phyloP scores from a whole-genome alignment of 2,329 filamentous ascomycete species.

The Cephalotrichum gorgonifer region DNA sequence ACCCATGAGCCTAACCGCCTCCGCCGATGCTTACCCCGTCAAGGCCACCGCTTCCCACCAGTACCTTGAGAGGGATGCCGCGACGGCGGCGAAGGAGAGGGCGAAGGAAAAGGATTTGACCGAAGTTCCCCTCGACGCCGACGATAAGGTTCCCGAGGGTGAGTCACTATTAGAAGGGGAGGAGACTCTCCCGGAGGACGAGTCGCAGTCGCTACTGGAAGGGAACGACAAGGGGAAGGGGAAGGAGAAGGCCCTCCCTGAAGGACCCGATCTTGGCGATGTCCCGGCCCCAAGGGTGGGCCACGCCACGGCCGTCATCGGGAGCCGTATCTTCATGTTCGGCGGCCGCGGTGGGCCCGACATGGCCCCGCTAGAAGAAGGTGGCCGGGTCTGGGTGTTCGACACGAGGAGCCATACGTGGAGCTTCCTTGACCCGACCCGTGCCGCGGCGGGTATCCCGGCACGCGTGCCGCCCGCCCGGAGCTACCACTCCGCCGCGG shows the following conservation, averaged over 20 bases:
- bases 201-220: constrained; percentile 2
- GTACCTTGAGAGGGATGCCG: constrained; percentile 9
- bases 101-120: constrained; percentile 24
- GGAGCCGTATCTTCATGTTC: constrained; percentile 67
- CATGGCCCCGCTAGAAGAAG: constrained; percentile 63
- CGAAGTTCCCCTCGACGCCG: constrained; percentile 27
- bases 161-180: constrained; percentile 7
- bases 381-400: constrained; percentile 67
- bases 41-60: constrained; percentile 32
- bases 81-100: constrained; percentile 10
- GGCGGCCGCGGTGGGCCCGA: constrained; percentile 64
- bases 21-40: constrained; percentile 49
- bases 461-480: constrained; percentile 47
- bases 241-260: constrained; percentile 20
- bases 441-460: constrained; percentile 27
- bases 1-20: constrained; percentile 39
- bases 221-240: constrained; percentile 22
- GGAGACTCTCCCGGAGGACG: constrained; percentile 10
- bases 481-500: constrained; percentile 58
- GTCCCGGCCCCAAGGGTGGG: constrained; percentile 63
- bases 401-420: constrained; percentile 55
- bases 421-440: constrained; percentile 51
- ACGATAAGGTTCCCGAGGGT: constrained; percentile 11
- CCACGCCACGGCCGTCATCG: constrained; percentile 58
- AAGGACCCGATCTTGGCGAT: constrained; percentile 19